These are phyloP conservation scores for Diaporthe sp. DNA, from an alignment of 2,329 filamentous ascomycete genomes.

Conservation along the genomic window DNA sequence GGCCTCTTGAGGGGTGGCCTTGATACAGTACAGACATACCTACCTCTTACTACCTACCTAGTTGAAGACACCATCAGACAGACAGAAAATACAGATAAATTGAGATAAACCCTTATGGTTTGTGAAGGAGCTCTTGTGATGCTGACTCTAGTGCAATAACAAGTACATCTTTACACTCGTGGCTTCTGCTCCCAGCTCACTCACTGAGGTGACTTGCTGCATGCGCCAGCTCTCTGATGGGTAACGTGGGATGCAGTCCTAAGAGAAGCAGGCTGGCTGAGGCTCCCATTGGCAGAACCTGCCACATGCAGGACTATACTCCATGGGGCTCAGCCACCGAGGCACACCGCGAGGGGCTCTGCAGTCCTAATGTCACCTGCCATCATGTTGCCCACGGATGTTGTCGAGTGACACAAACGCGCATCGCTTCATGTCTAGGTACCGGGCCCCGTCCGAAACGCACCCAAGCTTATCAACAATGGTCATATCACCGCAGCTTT, in stretches of 20 bases:
- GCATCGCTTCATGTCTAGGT: not conserved
- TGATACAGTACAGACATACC: not conserved
- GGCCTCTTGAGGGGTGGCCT: not conserved
- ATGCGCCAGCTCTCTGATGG: not conserved
- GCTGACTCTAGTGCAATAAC: too few species aligned
- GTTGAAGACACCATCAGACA: not conserved
- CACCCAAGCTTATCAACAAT: rapidly evolving
- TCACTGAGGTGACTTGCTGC: not conserved
- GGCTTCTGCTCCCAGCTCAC: not conserved
- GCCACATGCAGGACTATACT: not conserved
- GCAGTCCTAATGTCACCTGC: not conserved
- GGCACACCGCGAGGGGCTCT: not conserved
- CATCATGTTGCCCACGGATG: too few species aligned
- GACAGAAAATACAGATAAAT: slow-evolving; percentile 29
- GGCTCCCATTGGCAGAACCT: not conserved
- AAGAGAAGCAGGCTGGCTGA: not conserved
- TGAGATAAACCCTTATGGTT: not conserved
- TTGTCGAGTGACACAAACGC: not conserved
- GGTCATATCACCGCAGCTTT: not conserved
- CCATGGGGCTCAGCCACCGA: not conserved
- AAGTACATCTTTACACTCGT: not conserved
- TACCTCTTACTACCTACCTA: slow-evolving; percentile 9
- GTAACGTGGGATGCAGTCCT: not conserved
- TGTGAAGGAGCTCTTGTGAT: not conserved
- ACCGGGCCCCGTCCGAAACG: too few species aligned